These are phyloP conservation scores for Austroboletus novae-zelandiae DNA, from an alignment of 1,284 basidiomycete genomes.

Conservation along the genomic window DNA sequence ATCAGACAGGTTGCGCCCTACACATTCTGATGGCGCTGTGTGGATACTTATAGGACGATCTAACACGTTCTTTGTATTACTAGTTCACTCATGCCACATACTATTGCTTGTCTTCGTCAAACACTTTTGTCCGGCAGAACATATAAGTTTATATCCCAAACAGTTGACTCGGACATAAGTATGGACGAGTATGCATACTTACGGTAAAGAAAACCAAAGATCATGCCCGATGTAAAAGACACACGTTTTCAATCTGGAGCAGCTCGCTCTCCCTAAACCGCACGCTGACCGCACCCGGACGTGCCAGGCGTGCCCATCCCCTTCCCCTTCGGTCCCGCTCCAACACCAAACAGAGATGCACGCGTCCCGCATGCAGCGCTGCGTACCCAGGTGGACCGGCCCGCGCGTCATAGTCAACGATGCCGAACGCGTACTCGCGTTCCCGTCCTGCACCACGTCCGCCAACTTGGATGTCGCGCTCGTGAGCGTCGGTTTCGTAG, in stretches of 20 bases:
- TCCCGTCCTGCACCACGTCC: slow-evolving; percentile 10
- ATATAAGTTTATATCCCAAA: no score
- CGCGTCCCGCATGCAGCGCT: slow-evolving; percentile 17
- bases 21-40: no score
- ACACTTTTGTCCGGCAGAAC: no score
- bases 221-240: slow-evolving; percentile 21
- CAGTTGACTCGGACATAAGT: no score
- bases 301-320: slow-evolving; percentile 22
- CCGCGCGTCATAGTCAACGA: slow-evolving; percentile 24
- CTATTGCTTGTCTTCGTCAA: no score
- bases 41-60: no score
- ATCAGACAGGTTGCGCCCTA: no score
- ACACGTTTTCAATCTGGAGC: slow-evolving; percentile 20
- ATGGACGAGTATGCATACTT: no score
- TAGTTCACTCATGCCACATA: no score
- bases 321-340: slow-evolving; percentile 21
- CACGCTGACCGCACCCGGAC: slow-evolving; percentile 21
- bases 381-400: slow-evolving; percentile 25
- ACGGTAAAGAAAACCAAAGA: no score
- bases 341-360: slow-evolving; percentile 26
- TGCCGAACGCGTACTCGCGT: slow-evolving; percentile 21
- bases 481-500: slow-evolving; percentile 11
- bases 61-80: no score
- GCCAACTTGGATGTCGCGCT: slow-evolving; percentile 8
- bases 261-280: slow-evolving; percentile 27